Evolutionary conservation across 345 rosid species (phyloP), one percentile per base, ranked within the genome.

Genomic region (Dovyalis caffra): DNA sequence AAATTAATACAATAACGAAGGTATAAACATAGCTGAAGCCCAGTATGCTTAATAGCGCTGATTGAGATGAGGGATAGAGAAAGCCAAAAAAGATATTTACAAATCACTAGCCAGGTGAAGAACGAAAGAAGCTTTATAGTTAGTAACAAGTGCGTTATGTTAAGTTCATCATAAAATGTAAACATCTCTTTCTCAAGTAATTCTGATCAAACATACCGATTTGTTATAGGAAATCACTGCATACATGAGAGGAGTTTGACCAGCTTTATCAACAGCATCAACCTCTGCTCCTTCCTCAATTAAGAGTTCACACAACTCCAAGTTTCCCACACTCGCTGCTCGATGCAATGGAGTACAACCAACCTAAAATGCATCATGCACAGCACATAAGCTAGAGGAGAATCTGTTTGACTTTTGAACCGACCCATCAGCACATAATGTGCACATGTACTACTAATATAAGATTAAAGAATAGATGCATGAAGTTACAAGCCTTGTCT

Each of bases 221-320:
- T 83, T 88, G 74, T 91, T 85, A 35, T 81, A 21, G 82, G 91
- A 92, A 38, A 90, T 84, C 40, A 94, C 97, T 21, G 98, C 89
- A 84, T 75, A 77, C 97, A 88, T 90, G 56, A 92, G 93, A 79
- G 97, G 93, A 53, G 98, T 92, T 85, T 94, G 90, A n/a, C 93
- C 98, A 64, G 88, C 87, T 86, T 83, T 88, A 70, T 94, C 98
- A 5, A 76, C 74, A 74, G 89, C 85, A 70, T 94, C 98, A 40
- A 94, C 77, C 71, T 90, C 97, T 56, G 94, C 97, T 51, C 97
- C 99, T 87, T 92, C 99, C 84, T 95, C 99, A 21, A 90, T 90
- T 38, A 95, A 61, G 37, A 88, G 69, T 34, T 92, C 97, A 75
- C 97, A 92, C 79, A 94, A 15, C 65, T 86, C 88, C 2, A 89